These are phyloP conservation scores for Wilcoxina mikolae DNA, from an alignment of 495 filamentous ascomycete genomes.

Conservation along the genomic window DNA sequence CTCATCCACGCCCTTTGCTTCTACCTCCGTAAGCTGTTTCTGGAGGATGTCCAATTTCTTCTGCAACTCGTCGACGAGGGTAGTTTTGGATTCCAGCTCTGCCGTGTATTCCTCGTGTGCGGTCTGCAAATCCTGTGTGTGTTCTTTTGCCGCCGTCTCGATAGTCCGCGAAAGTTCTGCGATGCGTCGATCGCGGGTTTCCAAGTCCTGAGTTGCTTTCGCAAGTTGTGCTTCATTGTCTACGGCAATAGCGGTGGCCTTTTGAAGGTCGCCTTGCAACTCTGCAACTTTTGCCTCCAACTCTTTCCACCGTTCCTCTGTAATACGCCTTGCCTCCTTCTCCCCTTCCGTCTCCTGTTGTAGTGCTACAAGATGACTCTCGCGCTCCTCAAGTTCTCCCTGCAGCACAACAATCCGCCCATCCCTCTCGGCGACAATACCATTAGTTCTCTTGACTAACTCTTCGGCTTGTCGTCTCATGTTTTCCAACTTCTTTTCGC, in stretches of 20 bases:
- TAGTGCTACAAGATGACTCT: background rate
- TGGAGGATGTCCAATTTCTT: slow-evolving; percentile 5
- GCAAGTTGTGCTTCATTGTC: background rate
- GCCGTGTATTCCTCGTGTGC: background rate
- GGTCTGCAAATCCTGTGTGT: background rate
- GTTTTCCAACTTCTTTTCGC: slow-evolving; percentile 6
- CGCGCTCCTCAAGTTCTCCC: background rate
- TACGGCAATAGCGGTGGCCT: background rate
- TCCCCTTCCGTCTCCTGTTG: slow-evolving; percentile 28
- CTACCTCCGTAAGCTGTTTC: background rate
- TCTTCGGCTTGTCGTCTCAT: slow-evolving; percentile 19
- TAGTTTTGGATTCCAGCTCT: slow-evolving; percentile 21
- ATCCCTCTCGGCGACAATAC: background rate
- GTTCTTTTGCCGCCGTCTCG: background rate
- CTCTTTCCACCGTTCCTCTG: background rate
- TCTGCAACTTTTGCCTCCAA: background rate
- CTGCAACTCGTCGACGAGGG: slow-evolving; percentile 21
- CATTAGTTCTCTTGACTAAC: background rate
- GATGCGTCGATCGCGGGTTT: background rate
- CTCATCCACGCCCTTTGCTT: slow-evolving; percentile 9
- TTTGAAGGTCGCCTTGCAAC: background rate
- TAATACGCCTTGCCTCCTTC: too few species aligned
- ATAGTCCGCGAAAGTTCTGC: background rate
- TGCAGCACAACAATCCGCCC: background rate
- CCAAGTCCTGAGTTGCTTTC: background rate